Evolutionary conservation across 176 grass and related monocot genomes (phyloP).

Genomic region (Raddia guianensis): DNA sequence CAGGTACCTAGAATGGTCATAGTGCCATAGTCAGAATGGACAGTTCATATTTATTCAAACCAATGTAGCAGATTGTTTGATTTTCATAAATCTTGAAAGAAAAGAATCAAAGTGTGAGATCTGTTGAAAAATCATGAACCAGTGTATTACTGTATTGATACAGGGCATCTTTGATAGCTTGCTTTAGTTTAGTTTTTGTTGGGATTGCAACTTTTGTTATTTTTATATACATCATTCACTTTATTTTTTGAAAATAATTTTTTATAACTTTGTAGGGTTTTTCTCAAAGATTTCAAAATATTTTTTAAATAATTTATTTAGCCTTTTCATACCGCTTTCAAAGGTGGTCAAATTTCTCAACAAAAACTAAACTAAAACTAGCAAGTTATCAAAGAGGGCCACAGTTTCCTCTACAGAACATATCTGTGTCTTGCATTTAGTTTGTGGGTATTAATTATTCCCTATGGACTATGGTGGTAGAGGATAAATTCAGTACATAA

Average conservation of each 20-base stretch:
- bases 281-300: too few species aligned
- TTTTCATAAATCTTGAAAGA: slow-evolving; percentile 18
- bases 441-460: slow-evolving; percentile 27
- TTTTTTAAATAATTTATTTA: too few species aligned
- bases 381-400: too few species aligned
- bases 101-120: not conserved
- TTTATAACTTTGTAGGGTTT: too few species aligned
- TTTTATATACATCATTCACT: too few species aligned
- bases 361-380: too few species aligned
- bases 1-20: slow-evolving; percentile 56
- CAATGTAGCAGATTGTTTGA: slow-evolving; percentile 1
- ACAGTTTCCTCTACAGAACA: slow-evolving; percentile 18
- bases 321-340: too few species aligned
- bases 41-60: slow-evolving; percentile 26
- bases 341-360: too few species aligned
- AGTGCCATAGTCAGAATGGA: slow-evolving; percentile 37
- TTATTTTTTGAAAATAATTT: too few species aligned
- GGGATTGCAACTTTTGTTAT: too few species aligned
- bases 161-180: too few species aligned
- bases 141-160: not conserved
- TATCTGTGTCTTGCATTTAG: not conserved
- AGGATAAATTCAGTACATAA: slow-evolving; percentile 7
- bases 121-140: slow-evolving; percentile 20
- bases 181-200: too few species aligned
- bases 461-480: not conserved